Conservation (phyloP, 2,329 filamentous ascomycete genomes). For the Hypoxylon sp. region DNA sequence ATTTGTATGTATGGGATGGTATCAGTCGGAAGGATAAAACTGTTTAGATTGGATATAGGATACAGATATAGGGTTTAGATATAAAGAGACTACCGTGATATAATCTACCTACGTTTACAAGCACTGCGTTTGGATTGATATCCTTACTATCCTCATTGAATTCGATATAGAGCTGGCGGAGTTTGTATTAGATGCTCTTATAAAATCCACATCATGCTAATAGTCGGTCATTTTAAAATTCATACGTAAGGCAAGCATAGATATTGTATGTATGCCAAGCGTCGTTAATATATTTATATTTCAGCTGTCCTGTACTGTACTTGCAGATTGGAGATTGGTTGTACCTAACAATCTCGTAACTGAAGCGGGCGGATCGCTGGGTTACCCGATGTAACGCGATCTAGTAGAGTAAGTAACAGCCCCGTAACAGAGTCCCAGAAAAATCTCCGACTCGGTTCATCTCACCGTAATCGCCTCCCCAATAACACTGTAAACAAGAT, state of each 20-base stretch:
- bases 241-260: constrained; percentile 3
- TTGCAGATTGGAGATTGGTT: neutral
- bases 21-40: neutral
- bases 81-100: neutral
- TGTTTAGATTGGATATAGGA: constrained; percentile 9
- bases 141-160: neutral
- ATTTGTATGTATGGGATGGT: neutral
- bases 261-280: neutral
- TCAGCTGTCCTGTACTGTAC: neutral
- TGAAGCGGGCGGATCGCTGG: neutral
- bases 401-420: neutral
- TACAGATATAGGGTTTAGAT: neutral
- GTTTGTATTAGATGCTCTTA: neutral
- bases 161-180: neutral
- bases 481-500: neutral
- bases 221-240: neutral
- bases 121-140: neutral
- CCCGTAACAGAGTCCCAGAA: neutral
- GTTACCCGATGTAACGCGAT: neutral
- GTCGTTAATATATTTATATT: neutral
- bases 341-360: no score
- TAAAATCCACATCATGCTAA: neutral
- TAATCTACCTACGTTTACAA: neutral
- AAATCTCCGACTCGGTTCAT: neutral
- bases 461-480: neutral